Base-by-base conservation (phyloP, 148 eudicot genomes). In the Persicaria maculosa region DNA sequence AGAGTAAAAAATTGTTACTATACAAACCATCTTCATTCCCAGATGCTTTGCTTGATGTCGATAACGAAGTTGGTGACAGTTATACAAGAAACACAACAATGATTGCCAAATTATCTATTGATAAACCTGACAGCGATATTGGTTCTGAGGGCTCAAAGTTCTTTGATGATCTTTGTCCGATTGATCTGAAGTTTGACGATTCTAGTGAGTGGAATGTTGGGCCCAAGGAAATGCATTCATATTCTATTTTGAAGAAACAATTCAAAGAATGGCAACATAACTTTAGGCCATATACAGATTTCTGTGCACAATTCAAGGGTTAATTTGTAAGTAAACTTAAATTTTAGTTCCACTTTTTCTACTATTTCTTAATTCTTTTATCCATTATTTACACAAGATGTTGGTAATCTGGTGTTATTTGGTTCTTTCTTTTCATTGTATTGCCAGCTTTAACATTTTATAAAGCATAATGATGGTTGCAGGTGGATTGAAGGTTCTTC, bases 1-100 rank as follows among this genome's bases (percentile, higher is more conserved):
- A 75, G 44, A 79, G 80, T 31, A 31, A 52, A 59, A 74, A 77
- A 59, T 11, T 55, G 6, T 78, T 86, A 52, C 72, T 77, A 53
- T 85, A 84, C 75, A 64, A 86, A 78, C 84, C 87, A 10, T 72
- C 75, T 64, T 80, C 94, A 1, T 71, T 80, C 52, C 58, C 72
- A n/a, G 73, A 77, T 20, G 81, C 73, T 45, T 17, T 76, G 17
- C 62, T 80, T 11, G 45, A 48, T 17, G 17, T 55, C 25, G 6
- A 61, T 65, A 40, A 45, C 31, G 72, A 62, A 40, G 81, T 70
- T 73, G 74, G 47, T 15, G 16, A 22, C 72, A 77, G 71, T 25
- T 74, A 76, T 31, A 77, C 73, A 25, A 83, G 78, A 64, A 81
- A 78, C 71, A 72, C 81, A 10, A 81, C 78, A 43, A 59, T 76